Percentiles rank a stretch among this genome's conserved stretches.
phyloP scores from a whole-genome alignment of 164 flowering plant genomes.

The Akebia trifoliata region DNA sequence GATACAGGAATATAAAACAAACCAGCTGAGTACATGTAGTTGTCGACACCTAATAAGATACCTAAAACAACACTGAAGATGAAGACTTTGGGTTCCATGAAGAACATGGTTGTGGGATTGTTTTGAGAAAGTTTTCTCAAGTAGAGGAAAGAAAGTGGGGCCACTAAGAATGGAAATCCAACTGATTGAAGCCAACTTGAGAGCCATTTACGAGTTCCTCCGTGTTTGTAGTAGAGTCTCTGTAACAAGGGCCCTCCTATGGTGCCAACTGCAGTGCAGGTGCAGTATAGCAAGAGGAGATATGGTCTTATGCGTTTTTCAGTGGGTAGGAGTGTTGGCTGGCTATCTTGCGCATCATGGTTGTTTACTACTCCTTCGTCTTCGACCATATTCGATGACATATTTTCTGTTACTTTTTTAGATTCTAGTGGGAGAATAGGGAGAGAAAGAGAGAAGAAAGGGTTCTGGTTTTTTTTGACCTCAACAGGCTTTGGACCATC shows the following conservation, averaged over 20 bases:
- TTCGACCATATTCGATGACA: too few relatives aligned
- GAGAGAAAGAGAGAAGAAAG: too few relatives aligned
- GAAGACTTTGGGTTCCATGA: slow-evolving; percentile 7
- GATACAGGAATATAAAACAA: slow-evolving; percentile 17
- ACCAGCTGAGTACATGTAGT: slow-evolving; percentile 13
- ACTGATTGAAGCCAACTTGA: slow-evolving; percentile 8
- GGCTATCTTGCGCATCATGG: too few relatives aligned
- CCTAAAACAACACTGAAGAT: slow-evolving; percentile 9
- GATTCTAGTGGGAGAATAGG: too few relatives aligned
- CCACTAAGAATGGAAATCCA: neutral
- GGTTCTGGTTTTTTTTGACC: too few relatives aligned
- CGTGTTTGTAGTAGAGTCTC: slow-evolving; percentile 13
- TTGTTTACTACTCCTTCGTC: too few relatives aligned
- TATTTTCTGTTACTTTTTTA: too few relatives aligned
- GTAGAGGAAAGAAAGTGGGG: neutral
- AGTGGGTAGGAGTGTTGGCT: neutral
- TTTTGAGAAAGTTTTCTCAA: neutral
- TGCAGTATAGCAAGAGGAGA: slow-evolving; percentile 1
- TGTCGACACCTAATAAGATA: slow-evolving; percentile 2
- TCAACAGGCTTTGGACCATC: too few relatives aligned
- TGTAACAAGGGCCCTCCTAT: slow-evolving; percentile 15
- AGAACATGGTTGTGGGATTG: neutral
- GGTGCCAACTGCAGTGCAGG: neutral
- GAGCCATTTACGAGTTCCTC: slow-evolving; percentile 14
- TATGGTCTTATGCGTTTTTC: neutral